Base-by-base conservation (phyloP, 192 early-diverging fungal genomes). In the Coemansia sp. region DNA sequence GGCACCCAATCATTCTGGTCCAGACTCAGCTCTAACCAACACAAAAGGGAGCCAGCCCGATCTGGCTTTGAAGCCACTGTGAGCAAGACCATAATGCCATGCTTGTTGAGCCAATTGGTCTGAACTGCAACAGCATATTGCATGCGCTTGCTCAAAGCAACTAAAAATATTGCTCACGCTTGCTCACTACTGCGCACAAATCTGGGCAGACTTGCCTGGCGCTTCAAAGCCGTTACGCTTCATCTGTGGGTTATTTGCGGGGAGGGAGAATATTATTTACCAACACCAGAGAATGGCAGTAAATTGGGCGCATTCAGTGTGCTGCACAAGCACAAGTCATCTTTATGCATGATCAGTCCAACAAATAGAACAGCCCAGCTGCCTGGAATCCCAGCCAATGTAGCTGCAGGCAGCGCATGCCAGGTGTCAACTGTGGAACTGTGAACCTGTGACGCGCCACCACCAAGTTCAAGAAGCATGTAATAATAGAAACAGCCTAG, bases 221-320 rank as follows among this genome's bases (percentile, higher is more conserved):
- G 39, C 9, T 12, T 27, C 9, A 14, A 14, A 41, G 14, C 39
- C 39, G 39, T 41, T 41, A n/a, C 7, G 49, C 49, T 22, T 9
- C 23, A 9, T 51, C 23, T 51, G 17, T 51, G 22, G 23, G 23
- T 54, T 54, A 12, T 53, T 54, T 54, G 52, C 52, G 52, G 52
- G 52, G 52, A 54, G 52, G 52, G 52, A 54, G 23, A 5, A 2
- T 23, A 14, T 12, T 29, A 11, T 11, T 14, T 27, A 22, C 49
- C 25, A 54, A 22, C 15, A 5, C 12, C 27, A 24, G 52, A 54
- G 52, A 54, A 54, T 54, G 52, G 25, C 52, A 54, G 52, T 54
- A 54, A 54, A 29, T n/a, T 14, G 23, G 25, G 23, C 52, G 27
- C 14, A 54, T 25, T 27, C 27, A 27, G 27, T 27, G 27, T 27